Conservation (phyloP, 2,329 filamentous ascomycete genomes). For the Scolecobasidium constrictum region DNA sequence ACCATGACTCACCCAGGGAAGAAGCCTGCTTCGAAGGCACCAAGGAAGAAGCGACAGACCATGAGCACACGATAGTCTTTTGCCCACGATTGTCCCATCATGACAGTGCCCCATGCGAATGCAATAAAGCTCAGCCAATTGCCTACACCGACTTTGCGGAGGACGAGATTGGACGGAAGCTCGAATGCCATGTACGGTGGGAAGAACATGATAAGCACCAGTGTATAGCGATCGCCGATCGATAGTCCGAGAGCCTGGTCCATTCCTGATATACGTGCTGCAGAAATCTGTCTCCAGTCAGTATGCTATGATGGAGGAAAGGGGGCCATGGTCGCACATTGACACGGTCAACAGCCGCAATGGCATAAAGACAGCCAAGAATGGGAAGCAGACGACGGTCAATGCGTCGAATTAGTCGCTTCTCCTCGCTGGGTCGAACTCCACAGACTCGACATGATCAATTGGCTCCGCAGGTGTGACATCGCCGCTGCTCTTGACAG, state of each 20-base stretch:
- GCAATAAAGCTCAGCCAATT: conserved; percentile 24
- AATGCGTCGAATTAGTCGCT: conserved; percentile 1
- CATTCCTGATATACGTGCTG: conserved; percentile 6
- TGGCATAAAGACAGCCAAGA: conserved; percentile 1
- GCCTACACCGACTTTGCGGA: conserved; percentile 29
- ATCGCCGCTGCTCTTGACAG: too few species aligned
- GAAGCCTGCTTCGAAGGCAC: conserved; percentile 27
- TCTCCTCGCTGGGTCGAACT: too few species aligned
- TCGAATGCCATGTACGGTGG: conserved; percentile 32
- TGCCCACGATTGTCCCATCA: conserved; percentile 32
- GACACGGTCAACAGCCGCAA: conserved; percentile 3
- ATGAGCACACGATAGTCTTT: conserved; percentile 24
- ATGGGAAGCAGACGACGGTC: conserved; percentile 2
- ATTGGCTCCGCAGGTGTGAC: too few species aligned
- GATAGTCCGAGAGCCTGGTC: conserved; percentile 2
- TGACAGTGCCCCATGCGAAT: conserved; percentile 36
- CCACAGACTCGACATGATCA: too few species aligned
- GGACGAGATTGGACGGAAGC: conserved; percentile 27
- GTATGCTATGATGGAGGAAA: too few species aligned
- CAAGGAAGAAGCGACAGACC: conserved; percentile 26
- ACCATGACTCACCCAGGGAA: conserved; percentile 24
- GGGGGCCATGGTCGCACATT: conserved; percentile 6
- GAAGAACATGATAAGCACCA: conserved; percentile 46
- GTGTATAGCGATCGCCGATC: conserved; percentile 5
- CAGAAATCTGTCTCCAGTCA: too few species aligned